Percentiles rank a stretch among this genome's conserved stretches.
Evolutionary conservation across 140 eudicot species (phyloP).

Genomic region (Bidens hawaiensis): DNA sequence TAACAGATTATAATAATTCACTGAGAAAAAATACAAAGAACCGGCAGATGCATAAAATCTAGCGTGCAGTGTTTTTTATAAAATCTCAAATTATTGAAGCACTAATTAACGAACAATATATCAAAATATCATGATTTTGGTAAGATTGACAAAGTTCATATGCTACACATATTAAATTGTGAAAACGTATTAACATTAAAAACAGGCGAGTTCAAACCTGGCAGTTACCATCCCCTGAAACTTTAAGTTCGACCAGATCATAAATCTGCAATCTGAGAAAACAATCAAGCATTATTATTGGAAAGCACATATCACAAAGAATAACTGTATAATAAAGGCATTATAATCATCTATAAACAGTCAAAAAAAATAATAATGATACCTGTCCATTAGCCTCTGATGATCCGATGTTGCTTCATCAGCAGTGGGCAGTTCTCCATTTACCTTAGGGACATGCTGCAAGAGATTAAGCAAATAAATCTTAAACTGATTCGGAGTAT

Average conservation of each 20-base stretch:
- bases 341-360: neutral
- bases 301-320: neutral
- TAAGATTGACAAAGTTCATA: neutral
- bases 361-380: neutral
- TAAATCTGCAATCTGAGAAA: slow-evolving; percentile 56
- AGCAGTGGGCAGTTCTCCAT: slow-evolving; percentile 75
- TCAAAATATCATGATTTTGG: neutral
- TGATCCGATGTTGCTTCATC: slow-evolving; percentile 85
- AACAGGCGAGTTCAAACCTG: slow-evolving; percentile 48
- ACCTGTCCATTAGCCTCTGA: slow-evolving; percentile 78
- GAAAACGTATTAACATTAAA: neutral
- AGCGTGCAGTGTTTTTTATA: neutral
- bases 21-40: too few species aligned
- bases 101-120: neutral
- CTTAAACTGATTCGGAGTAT: neutral
- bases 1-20: too few species aligned
- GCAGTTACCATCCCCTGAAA: slow-evolving; percentile 85
- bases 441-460: slow-evolving; percentile 85
- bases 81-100: neutral
- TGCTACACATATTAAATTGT: neutral
- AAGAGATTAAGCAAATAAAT: neutral
- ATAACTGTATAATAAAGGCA: neutral
- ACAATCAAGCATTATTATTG: neutral
- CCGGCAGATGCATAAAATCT: neutral
- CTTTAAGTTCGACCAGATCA: slow-evolving; percentile 74